Percentiles rank a stretch among this genome's conserved stretches.
These are phyloP conservation scores for Plantago major DNA, from an alignment of 257 asterid genomes.

Conservation along the genomic window DNA sequence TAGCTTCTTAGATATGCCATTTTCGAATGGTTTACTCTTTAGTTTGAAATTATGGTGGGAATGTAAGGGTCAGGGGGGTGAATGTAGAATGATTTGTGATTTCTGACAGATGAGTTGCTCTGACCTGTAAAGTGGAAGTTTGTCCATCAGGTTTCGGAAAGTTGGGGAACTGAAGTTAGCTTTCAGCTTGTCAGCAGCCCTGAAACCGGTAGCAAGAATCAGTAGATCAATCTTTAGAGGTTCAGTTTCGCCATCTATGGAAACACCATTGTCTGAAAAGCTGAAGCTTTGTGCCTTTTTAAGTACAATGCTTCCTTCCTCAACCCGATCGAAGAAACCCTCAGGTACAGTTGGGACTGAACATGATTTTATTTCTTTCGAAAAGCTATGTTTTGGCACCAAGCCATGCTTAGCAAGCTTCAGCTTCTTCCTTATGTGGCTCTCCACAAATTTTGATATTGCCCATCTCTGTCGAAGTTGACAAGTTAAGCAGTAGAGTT, in stretches of 20 bases:
- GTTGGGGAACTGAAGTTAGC: slow-evolving; percentile 24
- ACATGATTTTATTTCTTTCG: slow-evolving; percentile 34
- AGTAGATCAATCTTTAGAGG: slow-evolving; percentile 32
- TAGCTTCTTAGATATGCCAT: neutral
- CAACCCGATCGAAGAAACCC: slow-evolving; percentile 44
- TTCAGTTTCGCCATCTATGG: slow-evolving; percentile 24
- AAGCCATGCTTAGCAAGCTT: slow-evolving; percentile 31
- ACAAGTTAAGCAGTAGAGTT: neutral
- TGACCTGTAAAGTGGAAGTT: slow-evolving; percentile 42
- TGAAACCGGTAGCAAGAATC: slow-evolving; percentile 51
- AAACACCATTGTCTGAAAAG: slow-evolving; percentile 37
- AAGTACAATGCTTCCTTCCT: slow-evolving; percentile 43
- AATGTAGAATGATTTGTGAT: neutral
- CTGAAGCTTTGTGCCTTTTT: slow-evolving; percentile 31
- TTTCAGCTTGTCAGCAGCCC: slow-evolving; percentile 36
- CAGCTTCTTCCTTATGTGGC: slow-evolving; percentile 26
- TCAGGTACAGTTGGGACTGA: slow-evolving; percentile 33
- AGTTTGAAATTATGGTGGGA: neutral
- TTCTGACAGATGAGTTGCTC: neutral
- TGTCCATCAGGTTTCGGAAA: slow-evolving; percentile 27
- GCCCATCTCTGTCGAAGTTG: slow-evolving; percentile 40
- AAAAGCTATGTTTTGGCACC: slow-evolving; percentile 48
- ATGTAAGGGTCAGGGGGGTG: too few relatives aligned
- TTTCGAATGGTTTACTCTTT: neutral
- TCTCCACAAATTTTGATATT: slow-evolving; percentile 38